These are phyloP conservation scores for Xerocomus amazonicus DNA, from an alignment of 1,284 basidiomycete species.

Conservation along the genomic window DNA sequence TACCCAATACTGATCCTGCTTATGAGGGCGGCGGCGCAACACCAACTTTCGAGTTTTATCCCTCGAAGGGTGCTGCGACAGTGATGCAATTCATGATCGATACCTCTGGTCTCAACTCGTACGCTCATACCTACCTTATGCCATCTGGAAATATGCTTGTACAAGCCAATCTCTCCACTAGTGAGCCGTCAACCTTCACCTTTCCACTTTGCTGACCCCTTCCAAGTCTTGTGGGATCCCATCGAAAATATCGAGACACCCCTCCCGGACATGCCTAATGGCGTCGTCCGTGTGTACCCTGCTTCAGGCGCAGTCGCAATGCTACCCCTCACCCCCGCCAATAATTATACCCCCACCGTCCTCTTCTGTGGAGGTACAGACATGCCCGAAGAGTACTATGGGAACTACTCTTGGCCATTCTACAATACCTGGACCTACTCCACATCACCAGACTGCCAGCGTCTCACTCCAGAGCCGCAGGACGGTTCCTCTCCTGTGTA, in stretches of 20 bases:
- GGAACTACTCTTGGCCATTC: constrained; percentile 63
- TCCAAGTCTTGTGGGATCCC: constrained; percentile 61
- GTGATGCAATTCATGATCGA: constrained; percentile 76
- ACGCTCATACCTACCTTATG: constrained; percentile 83
- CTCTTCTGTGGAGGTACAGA: constrained; percentile 87
- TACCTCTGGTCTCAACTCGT: constrained; percentile 88
- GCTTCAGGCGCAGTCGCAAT: constrained; percentile 88
- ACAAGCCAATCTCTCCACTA: constrained; percentile 80
- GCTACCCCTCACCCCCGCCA: constrained; percentile 85
- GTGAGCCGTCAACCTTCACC: constrained; percentile 40
- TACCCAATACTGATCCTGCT: constrained; percentile 61
- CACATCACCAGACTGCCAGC: constrained; percentile 63
- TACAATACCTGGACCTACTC: constrained; percentile 64
- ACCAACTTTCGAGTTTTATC: constrained; percentile 81
- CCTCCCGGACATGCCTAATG: constrained; percentile 59
- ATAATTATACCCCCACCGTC: constrained; percentile 83
- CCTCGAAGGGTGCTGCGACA: constrained; percentile 54
- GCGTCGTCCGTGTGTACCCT: constrained; percentile 85
- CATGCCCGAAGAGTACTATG: constrained; percentile 67
- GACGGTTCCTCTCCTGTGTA: constrained; percentile 55
- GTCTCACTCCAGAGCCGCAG: constrained; percentile 76
- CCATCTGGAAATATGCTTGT: constrained; percentile 82
- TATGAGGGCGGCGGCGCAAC: constrained; percentile 63
- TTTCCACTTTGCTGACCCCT: constrained; percentile 12
- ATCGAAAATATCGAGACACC: constrained; percentile 55